A percentile compares a stretch with the other conserved stretches of the same genome.
phyloP scores from a whole-genome alignment of 306 rosid genomes.

The Quillaja saponaria region DNA sequence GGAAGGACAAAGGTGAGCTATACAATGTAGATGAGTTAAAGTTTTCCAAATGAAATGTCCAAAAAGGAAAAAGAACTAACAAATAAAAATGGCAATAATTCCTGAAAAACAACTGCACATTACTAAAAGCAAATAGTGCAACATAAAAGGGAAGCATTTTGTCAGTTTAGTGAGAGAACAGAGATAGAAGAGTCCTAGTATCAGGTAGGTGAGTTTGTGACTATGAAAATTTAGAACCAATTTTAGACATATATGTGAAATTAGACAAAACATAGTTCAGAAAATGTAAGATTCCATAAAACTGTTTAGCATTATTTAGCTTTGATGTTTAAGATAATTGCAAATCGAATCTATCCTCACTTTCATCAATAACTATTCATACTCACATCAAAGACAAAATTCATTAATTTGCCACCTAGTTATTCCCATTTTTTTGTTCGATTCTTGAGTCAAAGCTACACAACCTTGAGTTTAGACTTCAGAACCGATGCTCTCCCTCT shows the following conservation, averaged over 20 bases:
- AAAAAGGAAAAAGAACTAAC: neutral
- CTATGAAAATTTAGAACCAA: neutral
- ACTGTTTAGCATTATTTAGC: neutral
- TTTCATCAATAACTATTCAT: too few relatives aligned
- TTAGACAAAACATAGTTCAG: neutral
- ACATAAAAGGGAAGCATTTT: neutral
- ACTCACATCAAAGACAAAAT: too few relatives aligned
- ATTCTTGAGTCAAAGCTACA: too few relatives aligned
- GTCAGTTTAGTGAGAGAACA: neutral
- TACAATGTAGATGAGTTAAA: too few relatives aligned
- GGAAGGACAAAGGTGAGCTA: neutral
- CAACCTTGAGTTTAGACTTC: too few relatives aligned
- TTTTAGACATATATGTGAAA: conserved; percentile 4
- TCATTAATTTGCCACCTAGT: too few relatives aligned
- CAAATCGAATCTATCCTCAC: too few relatives aligned
- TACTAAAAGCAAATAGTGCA: conserved; percentile 21
- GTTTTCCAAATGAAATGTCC: neutral
- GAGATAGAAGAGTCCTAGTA: neutral
- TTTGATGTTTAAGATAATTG: too few relatives aligned
- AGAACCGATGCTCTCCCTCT: too few relatives aligned
- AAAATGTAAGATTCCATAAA: neutral
- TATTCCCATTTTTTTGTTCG: too few relatives aligned
- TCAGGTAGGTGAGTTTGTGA: neutral
- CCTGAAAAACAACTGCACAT: conserved; percentile 8
- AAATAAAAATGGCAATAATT: neutral